phyloP scores from a whole-genome alignment of 352 stramenopile species.

The Peronospora farinosa region DNA sequence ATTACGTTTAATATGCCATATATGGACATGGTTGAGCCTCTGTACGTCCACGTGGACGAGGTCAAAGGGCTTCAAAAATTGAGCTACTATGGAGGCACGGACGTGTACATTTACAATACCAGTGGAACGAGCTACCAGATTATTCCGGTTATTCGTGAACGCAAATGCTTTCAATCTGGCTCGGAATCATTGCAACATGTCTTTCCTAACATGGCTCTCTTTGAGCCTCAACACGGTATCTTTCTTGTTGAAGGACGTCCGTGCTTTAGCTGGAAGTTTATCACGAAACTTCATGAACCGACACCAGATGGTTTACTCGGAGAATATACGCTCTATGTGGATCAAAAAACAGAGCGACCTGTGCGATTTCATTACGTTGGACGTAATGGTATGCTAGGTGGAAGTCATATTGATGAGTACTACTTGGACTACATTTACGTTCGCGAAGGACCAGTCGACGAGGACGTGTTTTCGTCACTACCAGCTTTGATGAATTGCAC shows the following conservation, averaged over 20 bases:
- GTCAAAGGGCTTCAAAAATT: slow-evolving; percentile 69
- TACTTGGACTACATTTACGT: slow-evolving; percentile 87
- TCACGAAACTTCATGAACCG: slow-evolving; percentile 45
- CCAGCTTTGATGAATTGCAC: slow-evolving; percentile 82
- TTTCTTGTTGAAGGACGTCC: slow-evolving; percentile 59
- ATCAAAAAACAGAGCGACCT: slow-evolving; percentile 61
- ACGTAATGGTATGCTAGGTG: slow-evolving; percentile 78
- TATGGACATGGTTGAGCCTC: slow-evolving; percentile 80
- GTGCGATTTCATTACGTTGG: slow-evolving; percentile 85
- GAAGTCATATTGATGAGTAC: slow-evolving; percentile 88
- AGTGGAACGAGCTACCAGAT: slow-evolving; percentile 76
- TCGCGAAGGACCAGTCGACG: slow-evolving; percentile 54
- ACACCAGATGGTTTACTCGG: slow-evolving; percentile 63
- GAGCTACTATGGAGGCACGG: slow-evolving; percentile 84
- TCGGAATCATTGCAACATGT: slow-evolving; percentile 64
- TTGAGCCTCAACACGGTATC: slow-evolving; percentile 80
- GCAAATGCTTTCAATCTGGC: slow-evolving; percentile 66
- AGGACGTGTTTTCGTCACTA: slow-evolving; percentile 61
- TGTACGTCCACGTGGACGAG: slow-evolving; percentile 82
- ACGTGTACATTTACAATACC: slow-evolving; percentile 85
- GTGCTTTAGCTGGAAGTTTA: slow-evolving; percentile 82
- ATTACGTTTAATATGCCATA: slow-evolving; percentile 87
- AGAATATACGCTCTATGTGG: slow-evolving; percentile 85
- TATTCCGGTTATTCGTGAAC: slow-evolving; percentile 67
- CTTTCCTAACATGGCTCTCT: slow-evolving; percentile 78